phyloP scores from a whole-genome alignment of 306 rosid species.

The Albizia julibrissin region DNA sequence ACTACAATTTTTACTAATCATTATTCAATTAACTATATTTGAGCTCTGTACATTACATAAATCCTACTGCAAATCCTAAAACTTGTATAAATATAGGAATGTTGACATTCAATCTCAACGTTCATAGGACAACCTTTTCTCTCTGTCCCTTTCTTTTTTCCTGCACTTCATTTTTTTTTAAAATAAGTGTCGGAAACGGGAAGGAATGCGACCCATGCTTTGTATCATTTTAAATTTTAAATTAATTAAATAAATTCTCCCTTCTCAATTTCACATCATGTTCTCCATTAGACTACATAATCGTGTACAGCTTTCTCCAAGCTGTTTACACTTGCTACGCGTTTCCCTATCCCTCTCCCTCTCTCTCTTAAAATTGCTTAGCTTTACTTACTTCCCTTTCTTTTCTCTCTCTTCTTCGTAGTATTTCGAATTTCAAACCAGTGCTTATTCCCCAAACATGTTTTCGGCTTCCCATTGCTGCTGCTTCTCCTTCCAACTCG shows the following conservation, averaged over 20 bases:
- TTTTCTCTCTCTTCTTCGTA: neutral
- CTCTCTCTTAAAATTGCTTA: neutral
- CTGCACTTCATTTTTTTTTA: neutral
- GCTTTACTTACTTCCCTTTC: neutral
- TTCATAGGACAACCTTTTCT: neutral
- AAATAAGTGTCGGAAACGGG: neutral
- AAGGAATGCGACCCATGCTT: neutral
- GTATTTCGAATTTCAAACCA: slow-evolving; percentile 1
- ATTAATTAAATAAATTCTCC: neutral
- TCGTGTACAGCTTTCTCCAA: slow-evolving; percentile 19
- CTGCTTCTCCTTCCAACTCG: slow-evolving; percentile 4
- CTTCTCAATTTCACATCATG: neutral
- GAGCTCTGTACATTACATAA: too few relatives aligned
- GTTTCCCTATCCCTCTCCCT: slow-evolving; percentile 15
- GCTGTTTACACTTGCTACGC: slow-evolving; percentile 39
- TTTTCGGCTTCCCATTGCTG: neutral
- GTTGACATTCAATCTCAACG: neutral
- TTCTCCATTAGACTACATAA: neutral
- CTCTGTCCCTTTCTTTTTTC: neutral
- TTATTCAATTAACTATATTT: too few relatives aligned
- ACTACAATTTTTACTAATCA: too few relatives aligned
- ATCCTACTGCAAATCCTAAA: neutral
- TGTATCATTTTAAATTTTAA: neutral
- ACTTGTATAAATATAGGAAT: neutral
- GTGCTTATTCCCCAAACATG: slow-evolving; percentile 17